Base-by-base conservation (phyloP, 164 flowering plant species). In the Piper betle region DNA sequence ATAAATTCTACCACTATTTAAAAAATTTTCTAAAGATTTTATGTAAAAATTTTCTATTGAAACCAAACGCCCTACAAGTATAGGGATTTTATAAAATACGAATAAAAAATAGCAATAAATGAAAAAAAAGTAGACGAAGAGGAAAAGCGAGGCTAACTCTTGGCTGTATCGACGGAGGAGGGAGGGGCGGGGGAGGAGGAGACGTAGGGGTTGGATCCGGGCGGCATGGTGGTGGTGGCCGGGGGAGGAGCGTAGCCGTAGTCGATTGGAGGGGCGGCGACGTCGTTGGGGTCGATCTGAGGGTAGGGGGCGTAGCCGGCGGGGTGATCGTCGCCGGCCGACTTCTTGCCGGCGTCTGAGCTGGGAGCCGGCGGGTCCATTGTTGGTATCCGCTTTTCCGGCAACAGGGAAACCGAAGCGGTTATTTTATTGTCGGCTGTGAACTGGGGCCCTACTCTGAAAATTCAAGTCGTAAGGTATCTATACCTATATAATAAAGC, bases 261-360 rank as follows among this genome's bases (percentile, higher is more conserved):
- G 50, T 46, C 15, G 3, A 46, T 46, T 15, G 50, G 50, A 12
- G 50, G 50, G 15, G 50, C 15, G 50, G 50, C 62, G 37, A 60
- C 62, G 53, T 60, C 62, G 38, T 60, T 60, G 16, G 62, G 53
- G 48, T 60, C 62, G 10, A 60, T 40, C 37, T 19, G 41, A 4
- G 62, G 62, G 25, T 60, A 60, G 19, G 62, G 62, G 48, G 62
- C 53, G 37, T 60, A 60, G 37, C 42, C 62, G 25, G 19, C 20
- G 53, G 62, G 19, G 48, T 60, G 62, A 15, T 6, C 39, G 3
- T 39, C 19, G 16, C 42, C 19, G 11, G 60, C 16, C 60, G 39
- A 4, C 60, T 58, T 58, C 60, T 58, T 13, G 43, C 12, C 19
- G 38, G 38, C 60, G 39, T 58, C 16, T 4, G 38, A 17, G 2